Conservation (phyloP, 106 monocot genomes). For the Cymbidium sinense region DNA sequence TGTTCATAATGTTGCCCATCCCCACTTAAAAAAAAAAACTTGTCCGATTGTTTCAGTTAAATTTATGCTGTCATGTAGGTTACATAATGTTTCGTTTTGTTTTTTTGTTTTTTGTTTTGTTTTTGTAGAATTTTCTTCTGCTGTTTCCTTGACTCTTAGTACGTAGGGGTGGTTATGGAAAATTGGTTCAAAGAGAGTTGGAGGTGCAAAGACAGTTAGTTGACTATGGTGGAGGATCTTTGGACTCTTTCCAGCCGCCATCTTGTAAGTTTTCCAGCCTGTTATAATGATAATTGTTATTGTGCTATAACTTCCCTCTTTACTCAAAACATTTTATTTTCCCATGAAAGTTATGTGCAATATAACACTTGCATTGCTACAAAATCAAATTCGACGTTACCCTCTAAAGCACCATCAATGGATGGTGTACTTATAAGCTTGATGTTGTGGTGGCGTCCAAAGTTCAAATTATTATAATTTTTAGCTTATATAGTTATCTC, state of each 20-base stretch:
- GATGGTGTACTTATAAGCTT: not conserved
- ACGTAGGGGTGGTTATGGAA: slow-evolving; percentile 97
- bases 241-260: slow-evolving; percentile 50
- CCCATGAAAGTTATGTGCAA: not conserved
- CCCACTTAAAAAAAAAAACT: no score
- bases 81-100: not conserved
- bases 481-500: not conserved
- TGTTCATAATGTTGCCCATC: no score
- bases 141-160: slow-evolving; percentile 46
- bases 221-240: slow-evolving; percentile 78
- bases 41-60: no score
- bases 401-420: not conserved
- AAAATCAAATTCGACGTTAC: not conserved
- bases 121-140: not conserved
- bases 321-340: not conserved
- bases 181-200: slow-evolving; percentile 89
- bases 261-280: slow-evolving; percentile 43
- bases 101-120: not conserved
- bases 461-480: not conserved
- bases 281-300: not conserved
- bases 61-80: not conserved
- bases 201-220: slow-evolving; percentile 86
- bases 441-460: not conserved
- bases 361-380: not conserved
- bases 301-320: not conserved